Conservation (phyloP, 139 green algal species). For the Chlamydomonas incerta region DNA sequence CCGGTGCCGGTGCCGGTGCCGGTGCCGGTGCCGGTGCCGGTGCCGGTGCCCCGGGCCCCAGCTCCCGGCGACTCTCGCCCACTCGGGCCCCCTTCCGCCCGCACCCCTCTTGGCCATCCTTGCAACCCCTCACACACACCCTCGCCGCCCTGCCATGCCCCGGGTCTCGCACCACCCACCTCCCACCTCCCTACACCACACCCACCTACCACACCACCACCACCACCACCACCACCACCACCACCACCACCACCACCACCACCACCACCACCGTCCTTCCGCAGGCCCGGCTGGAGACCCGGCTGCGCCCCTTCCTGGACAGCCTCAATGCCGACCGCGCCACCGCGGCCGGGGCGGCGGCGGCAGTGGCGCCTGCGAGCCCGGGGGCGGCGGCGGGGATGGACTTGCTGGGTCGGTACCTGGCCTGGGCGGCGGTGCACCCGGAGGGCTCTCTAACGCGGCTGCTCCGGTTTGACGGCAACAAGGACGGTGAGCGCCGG, state of each 20-base stretch:
- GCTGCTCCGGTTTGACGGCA: conserved; percentile 7
- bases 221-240: not conserved
- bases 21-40: too few species aligned
- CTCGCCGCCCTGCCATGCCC: too few species aligned
- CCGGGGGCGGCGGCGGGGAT: not conserved
- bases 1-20: too few species aligned
- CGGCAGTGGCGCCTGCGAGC: not conserved
- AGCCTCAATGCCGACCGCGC: not conserved
- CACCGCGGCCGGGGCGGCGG: not conserved
- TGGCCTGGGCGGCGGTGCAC: not conserved
- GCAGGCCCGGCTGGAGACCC: not conserved
- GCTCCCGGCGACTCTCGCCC: too few species aligned
- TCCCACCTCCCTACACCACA: too few species aligned
- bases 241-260: not conserved
- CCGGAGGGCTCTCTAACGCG: conserved; percentile 5
- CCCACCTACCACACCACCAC: not conserved
- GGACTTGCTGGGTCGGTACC: not conserved
- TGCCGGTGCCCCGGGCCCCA: too few species aligned
- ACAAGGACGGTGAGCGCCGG: not conserved
- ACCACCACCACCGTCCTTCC: not conserved
- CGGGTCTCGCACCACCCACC: too few species aligned
- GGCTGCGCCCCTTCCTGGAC: not conserved
- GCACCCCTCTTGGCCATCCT: too few species aligned
- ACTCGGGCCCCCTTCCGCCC: too few species aligned
- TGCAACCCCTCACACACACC: too few species aligned